phyloP scores from a whole-genome alignment of 2,329 filamentous ascomycete genomes.

The Dactylellina cionopaga region DNA sequence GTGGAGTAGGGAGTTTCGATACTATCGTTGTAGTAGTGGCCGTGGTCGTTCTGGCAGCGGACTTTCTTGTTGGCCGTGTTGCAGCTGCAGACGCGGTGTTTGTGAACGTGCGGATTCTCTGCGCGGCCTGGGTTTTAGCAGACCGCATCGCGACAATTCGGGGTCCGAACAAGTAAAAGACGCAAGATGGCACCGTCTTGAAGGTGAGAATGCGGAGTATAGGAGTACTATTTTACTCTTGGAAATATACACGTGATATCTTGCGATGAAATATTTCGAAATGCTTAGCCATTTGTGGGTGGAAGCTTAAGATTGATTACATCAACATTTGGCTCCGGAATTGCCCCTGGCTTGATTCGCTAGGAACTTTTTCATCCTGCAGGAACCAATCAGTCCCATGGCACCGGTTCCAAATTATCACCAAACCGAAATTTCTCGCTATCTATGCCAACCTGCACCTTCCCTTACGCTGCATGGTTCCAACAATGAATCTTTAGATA shows the following conservation, averaged over 20 bases:
- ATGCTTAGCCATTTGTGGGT: too few relatives aligned
- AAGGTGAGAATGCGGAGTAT: not conserved
- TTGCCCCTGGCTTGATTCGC: constrained; percentile 41
- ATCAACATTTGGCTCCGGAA: constrained; percentile 14
- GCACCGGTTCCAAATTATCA: too few relatives aligned
- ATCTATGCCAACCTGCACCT: too few relatives aligned
- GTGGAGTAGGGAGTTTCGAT: constrained; percentile 31
- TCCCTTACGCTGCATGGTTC: not conserved
- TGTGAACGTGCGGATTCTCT: constrained; percentile 44
- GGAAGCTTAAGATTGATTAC: constrained; percentile 9
- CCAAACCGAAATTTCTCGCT: too few relatives aligned
- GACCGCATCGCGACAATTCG: constrained; percentile 27
- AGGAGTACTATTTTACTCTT: not conserved
- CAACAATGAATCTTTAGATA: not conserved
- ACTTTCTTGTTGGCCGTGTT: constrained; percentile 24
- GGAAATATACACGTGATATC: too few relatives aligned
- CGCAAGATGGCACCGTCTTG: not conserved
- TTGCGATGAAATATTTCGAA: too few relatives aligned
- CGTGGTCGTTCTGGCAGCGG: not conserved
- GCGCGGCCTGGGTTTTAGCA: constrained; percentile 29
- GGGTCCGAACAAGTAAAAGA: not conserved
- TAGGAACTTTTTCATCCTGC: constrained; percentile 11
- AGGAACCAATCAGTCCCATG: constrained; percentile 43
- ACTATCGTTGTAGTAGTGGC: constrained; percentile 28
- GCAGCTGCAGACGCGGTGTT: constrained; percentile 43